Base-by-base conservation (phyloP, 2,329 filamentous ascomycete species). In the Neofusicoccum umdonicola region DNA sequence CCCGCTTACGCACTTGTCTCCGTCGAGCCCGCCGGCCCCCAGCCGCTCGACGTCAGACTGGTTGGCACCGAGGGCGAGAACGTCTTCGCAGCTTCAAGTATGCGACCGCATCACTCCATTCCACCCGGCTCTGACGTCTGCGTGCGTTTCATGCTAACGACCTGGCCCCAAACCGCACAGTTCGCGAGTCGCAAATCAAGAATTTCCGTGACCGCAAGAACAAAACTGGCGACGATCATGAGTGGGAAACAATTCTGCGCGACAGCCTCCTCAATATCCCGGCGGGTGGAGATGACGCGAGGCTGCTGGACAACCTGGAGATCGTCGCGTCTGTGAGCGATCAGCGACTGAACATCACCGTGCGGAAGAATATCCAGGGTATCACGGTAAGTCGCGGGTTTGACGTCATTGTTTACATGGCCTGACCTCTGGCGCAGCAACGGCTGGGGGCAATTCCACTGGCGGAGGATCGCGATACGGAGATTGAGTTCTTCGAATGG, bases 401-500 rank as follows among this genome's bases (percentile, higher is more conserved):
- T 61, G 63, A 61, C 63, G 54, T 60, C 63, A 68, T 42, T 63
- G 61, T 56, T 63, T 63, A 63, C 50, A 37, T 47, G n/a, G 31
- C 17, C 27, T 56, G 50, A 63, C 27, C 31, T 45, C 44, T n/a
- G 47, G 15, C 61, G 22, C 45, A 90, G 87, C 87, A 90, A 88
- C 86, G 83, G 34, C 83, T 92, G n/a, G 91, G 90, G 39, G 78
- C 84, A 22, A 83, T 93, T 66, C 79, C 81, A 4, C 78, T 93
- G 3, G 76, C 79, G 42, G 79, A 83, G 68, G 81, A 85, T 65
- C 81, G 83, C 41, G 82, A 85, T 48, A 84, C 87, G 66, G 84
- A 84, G 67, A 83, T 91, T 67, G 84, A 87, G 63, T 79, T 88
- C 3, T 89, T 90, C 67, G 86, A 90, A 64, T 93, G 90, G 90